These are phyloP conservation scores for Penicillium sp. DNA, from an alignment of 2,329 filamentous ascomycete species.

Conservation along the genomic window DNA sequence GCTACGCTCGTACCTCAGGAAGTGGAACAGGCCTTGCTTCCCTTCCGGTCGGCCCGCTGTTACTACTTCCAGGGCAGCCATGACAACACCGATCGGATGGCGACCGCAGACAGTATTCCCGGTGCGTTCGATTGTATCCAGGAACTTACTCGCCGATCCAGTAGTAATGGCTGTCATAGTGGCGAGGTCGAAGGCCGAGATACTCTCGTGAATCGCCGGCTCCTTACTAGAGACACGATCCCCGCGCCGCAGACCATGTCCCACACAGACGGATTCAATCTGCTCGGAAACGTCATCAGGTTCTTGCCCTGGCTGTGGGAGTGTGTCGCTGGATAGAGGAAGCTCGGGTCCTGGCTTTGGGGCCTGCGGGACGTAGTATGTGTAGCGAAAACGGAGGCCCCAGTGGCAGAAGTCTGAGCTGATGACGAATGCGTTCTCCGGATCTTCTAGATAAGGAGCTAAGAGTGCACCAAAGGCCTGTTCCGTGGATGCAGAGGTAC, in stretches of 20 bases:
- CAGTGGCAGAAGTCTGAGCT: constrained; percentile 98
- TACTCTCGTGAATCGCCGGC: constrained; percentile 77
- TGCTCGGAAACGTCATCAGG: constrained; percentile 26
- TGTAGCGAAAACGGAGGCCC: constrained; percentile 82
- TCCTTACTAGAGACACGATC: constrained; percentile 34
- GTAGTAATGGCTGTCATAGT: constrained; percentile 84
- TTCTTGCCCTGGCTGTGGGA: constrained; percentile 40
- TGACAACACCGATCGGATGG: constrained; percentile 89
- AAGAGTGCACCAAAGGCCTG: constrained; percentile 68
- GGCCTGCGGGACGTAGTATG: constrained; percentile 66
- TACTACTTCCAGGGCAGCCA: constrained; percentile 79
- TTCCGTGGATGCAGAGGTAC: constrained; percentile 67
- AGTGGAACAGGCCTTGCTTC: constrained; percentile 63
- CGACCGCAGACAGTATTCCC: constrained; percentile 91
- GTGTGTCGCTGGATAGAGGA: constrained; percentile 43
- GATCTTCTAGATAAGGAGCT: constrained; percentile 74
- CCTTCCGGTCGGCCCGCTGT: constrained; percentile 39
- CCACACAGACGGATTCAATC: constrained; percentile 30
- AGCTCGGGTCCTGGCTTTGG: constrained; percentile 37
- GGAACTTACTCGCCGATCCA: constrained; percentile 70
- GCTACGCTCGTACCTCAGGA: constrained; percentile 86
- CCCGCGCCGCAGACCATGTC: constrained; percentile 30
- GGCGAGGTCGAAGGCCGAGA: constrained; percentile 73
- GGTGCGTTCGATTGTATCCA: constrained; percentile 68
- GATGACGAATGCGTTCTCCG: constrained; percentile 76